Conservation (phyloP, 108 stramenopile species). For the Aureococcus anophagefferens region DNA sequence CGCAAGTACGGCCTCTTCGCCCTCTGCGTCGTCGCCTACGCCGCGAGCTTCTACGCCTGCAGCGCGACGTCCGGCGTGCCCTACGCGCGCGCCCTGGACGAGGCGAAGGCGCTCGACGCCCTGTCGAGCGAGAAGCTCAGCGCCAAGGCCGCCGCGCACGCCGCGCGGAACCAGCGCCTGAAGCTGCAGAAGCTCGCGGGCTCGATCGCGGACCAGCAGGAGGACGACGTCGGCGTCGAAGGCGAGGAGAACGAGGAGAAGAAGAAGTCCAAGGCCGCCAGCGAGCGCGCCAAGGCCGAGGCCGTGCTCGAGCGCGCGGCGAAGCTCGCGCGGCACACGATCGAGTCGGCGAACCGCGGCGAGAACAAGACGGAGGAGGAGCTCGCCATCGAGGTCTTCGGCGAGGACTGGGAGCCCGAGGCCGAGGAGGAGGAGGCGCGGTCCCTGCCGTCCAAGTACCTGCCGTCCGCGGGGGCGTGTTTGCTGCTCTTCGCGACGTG, state of each 20-base stretch:
- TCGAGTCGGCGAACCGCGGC: background rate
- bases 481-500: slow-evolving; percentile 59
- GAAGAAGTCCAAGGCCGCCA: background rate
- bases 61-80: background rate
- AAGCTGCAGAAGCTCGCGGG: background rate
- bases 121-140: background rate
- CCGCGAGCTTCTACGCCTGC: background rate
- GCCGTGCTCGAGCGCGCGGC: background rate
- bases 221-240: background rate
- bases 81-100: background rate
- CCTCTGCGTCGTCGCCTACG: background rate
- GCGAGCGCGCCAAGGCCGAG: background rate
- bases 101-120: background rate
- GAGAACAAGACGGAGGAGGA: background rate
- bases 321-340: background rate
- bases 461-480: slow-evolving; percentile 65
- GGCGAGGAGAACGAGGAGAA: background rate
- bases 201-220: background rate
- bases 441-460: slow-evolving; percentile 43
- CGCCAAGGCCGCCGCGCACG: background rate
- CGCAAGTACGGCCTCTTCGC: background rate
- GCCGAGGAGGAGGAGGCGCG: slow-evolving; percentile 14
- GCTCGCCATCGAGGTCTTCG: background rate
- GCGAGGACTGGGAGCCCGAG: background rate
- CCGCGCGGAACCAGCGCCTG: background rate